A percentile compares a stretch with the other conserved stretches of the same genome.
Evolutionary conservation across 176 grass and related monocot genomes (phyloP).

Genomic region (Tillandsia leiboldiana): DNA sequence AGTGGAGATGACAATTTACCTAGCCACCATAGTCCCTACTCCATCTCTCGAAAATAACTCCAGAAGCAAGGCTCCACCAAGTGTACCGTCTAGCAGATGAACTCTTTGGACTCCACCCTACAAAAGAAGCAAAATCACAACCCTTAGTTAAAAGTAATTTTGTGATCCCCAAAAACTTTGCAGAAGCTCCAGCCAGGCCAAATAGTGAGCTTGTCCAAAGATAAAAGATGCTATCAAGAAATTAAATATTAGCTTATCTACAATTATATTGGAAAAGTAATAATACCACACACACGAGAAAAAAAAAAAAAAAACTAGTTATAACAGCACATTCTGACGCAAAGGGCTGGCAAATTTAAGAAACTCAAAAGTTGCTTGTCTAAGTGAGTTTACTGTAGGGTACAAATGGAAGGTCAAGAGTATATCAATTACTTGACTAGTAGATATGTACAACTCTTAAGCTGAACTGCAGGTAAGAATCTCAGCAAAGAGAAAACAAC

Average conservation of each 20-base stretch:
- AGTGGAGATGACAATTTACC: constrained; percentile 28
- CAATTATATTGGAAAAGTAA: not conserved
- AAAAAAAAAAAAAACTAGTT: not conserved
- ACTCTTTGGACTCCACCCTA: constrained; percentile 95
- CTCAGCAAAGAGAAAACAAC: not conserved
- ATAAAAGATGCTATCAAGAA: not conserved
- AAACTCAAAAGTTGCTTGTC: not conserved
- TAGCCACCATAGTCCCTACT: constrained; percentile 84
- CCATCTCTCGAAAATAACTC: constrained; percentile 96
- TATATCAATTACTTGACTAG: not conserved
- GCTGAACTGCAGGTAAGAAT: not conserved
- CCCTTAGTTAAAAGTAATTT: not conserved
- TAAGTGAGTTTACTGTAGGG: not conserved
- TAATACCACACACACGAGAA: not conserved
- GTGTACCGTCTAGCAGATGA: constrained; percentile 88
- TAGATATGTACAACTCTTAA: not conserved
- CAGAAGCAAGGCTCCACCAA: constrained; percentile 71
- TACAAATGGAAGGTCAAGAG: not conserved
- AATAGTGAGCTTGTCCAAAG: not conserved
- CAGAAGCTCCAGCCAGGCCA: not conserved
- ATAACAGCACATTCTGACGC: not conserved
- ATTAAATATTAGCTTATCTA: not conserved
- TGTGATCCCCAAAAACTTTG: not conserved
- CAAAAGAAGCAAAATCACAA: not conserved
- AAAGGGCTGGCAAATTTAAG: not conserved